Evolutionary conservation across 805 yeast genomes (phyloP).

Genomic region (Komagataella mondaviorum): DNA sequence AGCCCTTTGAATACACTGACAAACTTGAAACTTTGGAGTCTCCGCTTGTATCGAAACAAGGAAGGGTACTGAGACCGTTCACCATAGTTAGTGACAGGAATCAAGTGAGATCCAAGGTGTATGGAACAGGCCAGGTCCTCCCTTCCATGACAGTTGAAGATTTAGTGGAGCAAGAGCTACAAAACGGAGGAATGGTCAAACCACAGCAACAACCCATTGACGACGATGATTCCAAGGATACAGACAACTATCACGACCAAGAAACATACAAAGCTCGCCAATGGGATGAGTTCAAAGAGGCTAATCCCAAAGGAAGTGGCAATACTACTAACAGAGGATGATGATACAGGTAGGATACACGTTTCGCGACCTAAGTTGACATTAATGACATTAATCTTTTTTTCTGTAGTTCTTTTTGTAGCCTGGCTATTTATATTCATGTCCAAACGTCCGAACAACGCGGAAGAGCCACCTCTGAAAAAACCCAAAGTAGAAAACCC

Average conservation of each 20-base stretch:
- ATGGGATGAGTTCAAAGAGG: constrained; percentile 93
- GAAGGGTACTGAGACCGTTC: constrained; percentile 77
- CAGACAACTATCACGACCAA: constrained; percentile 39
- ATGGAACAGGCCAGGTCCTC: constrained; percentile 82
- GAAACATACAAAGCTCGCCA: constrained; percentile 66
- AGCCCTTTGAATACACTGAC: constrained; percentile 38
- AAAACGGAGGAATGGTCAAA: constrained; percentile 65
- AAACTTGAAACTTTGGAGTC: constrained; percentile 37
- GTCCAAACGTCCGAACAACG: neutral
- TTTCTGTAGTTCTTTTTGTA: neutral
- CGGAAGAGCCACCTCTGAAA: neutral
- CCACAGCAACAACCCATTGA: constrained; percentile 23
- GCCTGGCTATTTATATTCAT: too few relatives aligned
- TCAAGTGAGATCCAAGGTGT: constrained; percentile 49
- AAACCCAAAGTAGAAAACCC: neutral
- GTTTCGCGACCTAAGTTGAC: neutral
- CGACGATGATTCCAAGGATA: constrained; percentile 38
- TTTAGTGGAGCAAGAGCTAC: constrained; percentile 71
- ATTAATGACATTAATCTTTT: too few relatives aligned
- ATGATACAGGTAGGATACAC: neutral
- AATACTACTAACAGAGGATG: constrained; percentile 64
- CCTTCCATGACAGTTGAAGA: constrained; percentile 96
- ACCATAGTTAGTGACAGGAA: constrained; percentile 51
- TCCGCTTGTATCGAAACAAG: constrained; percentile 53
- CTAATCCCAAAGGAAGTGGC: constrained; percentile 80